A percentile compares a stretch with the other conserved stretches of the same genome.
Conservation (phyloP, 352 stramenopile genomes). For the Phytophthora foliorum region DNA sequence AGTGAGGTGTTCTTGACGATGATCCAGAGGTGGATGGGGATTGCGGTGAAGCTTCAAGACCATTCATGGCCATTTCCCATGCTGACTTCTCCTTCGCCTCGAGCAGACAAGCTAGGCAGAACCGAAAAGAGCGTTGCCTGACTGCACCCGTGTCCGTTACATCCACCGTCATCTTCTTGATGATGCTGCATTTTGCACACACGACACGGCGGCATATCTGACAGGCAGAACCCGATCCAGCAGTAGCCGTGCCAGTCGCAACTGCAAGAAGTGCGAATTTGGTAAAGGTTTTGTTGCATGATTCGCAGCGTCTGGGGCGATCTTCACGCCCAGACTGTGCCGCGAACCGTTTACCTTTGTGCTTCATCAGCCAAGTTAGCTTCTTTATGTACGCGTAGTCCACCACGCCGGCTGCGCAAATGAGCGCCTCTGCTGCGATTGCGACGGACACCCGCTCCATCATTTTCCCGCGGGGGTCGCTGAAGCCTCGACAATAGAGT, state of each 20-base stretch:
- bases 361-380: slow-evolving; percentile 57
- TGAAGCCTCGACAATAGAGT: slow-evolving; percentile 61
- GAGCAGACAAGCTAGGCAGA: slow-evolving; percentile 59
- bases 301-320: slow-evolving; percentile 38
- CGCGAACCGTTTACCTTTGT: slow-evolving; percentile 23
- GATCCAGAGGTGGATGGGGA: slow-evolving; percentile 21
- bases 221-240: slow-evolving; percentile 39
- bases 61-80: slow-evolving; percentile 48
- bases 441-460: slow-evolving; percentile 49
- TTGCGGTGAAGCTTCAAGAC: not conserved
- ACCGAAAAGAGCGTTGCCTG: slow-evolving; percentile 50
- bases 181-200: slow-evolving; percentile 59
- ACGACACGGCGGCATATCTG: slow-evolving; percentile 58
- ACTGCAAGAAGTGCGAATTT: slow-evolving; percentile 29
- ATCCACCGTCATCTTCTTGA: slow-evolving; percentile 72
- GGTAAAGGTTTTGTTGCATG: slow-evolving; percentile 30
- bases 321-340: not conserved
- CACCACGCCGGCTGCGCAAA: slow-evolving; percentile 41
- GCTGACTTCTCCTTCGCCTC: slow-evolving; percentile 55
- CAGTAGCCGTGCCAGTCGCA: slow-evolving; percentile 4
- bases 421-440: slow-evolving; percentile 55
- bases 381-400: slow-evolving; percentile 73
- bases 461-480: slow-evolving; percentile 53
- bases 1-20: slow-evolving; percentile 7
- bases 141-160: slow-evolving; percentile 39